phyloP scores from a whole-genome alignment of 768 basidiomycete genomes.

The Lentinula sp. region DNA sequence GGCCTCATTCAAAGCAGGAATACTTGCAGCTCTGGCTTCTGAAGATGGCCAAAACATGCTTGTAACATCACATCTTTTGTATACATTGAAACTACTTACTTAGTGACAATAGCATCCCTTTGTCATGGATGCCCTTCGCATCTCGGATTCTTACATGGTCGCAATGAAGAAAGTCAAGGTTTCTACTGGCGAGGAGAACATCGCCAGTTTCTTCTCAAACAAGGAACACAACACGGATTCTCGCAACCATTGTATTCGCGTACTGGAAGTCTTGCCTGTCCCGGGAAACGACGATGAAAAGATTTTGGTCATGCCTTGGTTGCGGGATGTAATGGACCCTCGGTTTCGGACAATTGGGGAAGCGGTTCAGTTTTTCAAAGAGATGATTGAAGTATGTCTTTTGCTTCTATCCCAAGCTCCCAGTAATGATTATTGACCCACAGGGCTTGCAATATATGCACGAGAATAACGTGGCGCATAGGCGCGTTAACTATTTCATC shows the following conservation, averaged over 20 bases:
- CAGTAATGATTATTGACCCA: neutral
- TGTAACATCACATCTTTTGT: neutral
- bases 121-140: constrained; percentile 14
- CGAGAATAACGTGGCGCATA: constrained; percentile 20
- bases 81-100: neutral
- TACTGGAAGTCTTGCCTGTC: constrained; percentile 16
- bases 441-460: constrained; percentile 29
- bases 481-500: neutral
- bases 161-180: constrained; percentile 14
- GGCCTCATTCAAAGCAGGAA: constrained; percentile 11
- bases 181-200: constrained; percentile 8
- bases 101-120: neutral
- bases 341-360: constrained; percentile 24
- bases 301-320: constrained; percentile 23
- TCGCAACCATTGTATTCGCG: constrained; percentile 23
- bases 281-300: constrained; percentile 11
- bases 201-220: constrained; percentile 14
- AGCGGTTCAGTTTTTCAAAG: constrained; percentile 20
- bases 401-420: neutral
- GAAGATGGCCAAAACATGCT: neutral
- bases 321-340: constrained; percentile 12
- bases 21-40: neutral
- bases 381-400: constrained; percentile 22
- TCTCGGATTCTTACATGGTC: constrained; percentile 14
- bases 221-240: constrained; percentile 12